Evolutionary conservation across 2,329 filamentous ascomycete genomes (phyloP).

Genomic region (Emmonsiellopsis sp.): DNA sequence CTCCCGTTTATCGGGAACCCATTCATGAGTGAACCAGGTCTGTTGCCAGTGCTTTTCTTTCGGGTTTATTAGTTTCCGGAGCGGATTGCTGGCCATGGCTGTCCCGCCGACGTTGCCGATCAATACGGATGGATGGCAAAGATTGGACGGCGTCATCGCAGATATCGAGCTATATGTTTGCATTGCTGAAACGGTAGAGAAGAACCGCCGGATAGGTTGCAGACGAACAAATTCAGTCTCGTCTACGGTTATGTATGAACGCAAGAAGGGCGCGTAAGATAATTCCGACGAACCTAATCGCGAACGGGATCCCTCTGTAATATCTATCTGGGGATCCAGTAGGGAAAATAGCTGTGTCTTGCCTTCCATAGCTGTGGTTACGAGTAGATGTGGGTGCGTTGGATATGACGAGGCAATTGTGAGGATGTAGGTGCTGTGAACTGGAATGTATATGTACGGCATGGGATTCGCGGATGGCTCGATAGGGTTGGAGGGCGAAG

Average conservation of each 20-base stretch:
- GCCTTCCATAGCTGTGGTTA: conserved; percentile 47
- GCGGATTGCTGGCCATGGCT: conserved; percentile 43
- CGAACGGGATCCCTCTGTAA: conserved; percentile 37
- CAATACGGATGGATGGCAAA: conserved; percentile 46
- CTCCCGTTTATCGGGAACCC: conserved; percentile 27
- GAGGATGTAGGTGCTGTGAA: conserved; percentile 31
- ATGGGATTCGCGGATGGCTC: conserved; percentile 11
- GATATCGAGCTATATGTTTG: conserved; percentile 33
- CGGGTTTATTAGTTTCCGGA: conserved; percentile 41
- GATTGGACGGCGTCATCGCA: conserved; percentile 25
- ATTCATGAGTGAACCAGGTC: conserved; percentile 51
- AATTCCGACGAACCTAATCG: conserved; percentile 42
- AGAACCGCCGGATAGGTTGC: conserved; percentile 45
- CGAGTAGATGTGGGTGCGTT: conserved; percentile 42
- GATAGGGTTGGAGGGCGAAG: conserved; percentile 10
- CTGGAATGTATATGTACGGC: conserved; percentile 28
- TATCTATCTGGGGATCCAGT: conserved; percentile 37
- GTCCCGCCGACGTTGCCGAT: conserved; percentile 45
- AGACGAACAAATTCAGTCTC: conserved; percentile 45
- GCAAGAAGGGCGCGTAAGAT: conserved; percentile 47
- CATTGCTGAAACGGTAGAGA: conserved; percentile 40
- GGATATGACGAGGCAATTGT: conserved; percentile 43
- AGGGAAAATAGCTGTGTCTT: conserved; percentile 48
- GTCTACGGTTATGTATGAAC: conserved; percentile 46
- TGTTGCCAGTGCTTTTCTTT: conserved; percentile 46